Evolutionary conservation across 2,329 filamentous ascomycete species (phyloP), one percentile per base, ranked within the genome.

Genomic region (Cordyceps militaris): DNA sequence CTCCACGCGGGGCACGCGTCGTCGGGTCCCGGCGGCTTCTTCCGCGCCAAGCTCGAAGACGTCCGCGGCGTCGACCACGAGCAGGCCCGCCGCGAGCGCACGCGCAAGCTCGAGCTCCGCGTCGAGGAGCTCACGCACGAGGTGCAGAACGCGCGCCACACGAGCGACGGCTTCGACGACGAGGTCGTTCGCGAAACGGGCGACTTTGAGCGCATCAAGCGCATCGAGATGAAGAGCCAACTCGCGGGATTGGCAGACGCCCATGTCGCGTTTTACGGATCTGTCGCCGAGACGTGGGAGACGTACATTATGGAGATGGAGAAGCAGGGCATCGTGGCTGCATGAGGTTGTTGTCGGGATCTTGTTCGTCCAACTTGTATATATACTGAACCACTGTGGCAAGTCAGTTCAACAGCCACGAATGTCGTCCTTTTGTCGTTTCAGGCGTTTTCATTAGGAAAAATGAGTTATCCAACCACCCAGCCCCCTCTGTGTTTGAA

Each of bases 171-270:
- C 69, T 99, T 99, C 67, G 94, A 97, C 71, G 92, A 97, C 69
- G 91, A 97, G 73, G 93, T 97, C 1, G 88, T 97, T 44, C 88
- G 89, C 66, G 94, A 99, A 71, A 89, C 97, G 1, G 82, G 82
- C 21, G 92, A 97, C 69, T 99, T 99, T 74, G 94, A 99, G 75
- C 83, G 92, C 58, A 97, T 97, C 79, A 99, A 99, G 78, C 85
- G 90, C 40, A 79, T 89, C 43, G 93, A 99, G 77, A 95, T 99
- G 73, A 89, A 90, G 71, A 83, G 87, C 62, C 92, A 94, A 64
- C 79, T 99, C 51, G 91, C 90, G 2, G 85, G 84, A 3, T 73
- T 99, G 50, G 91, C 93, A 0, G 87, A 93, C 67, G 85, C 89
- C 19, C 91, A 99, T 70, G 84, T 96, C 42, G 82, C 85, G 11